Conservation (phyloP, 306 rosid genomes). For the Glycine soja region DNA sequence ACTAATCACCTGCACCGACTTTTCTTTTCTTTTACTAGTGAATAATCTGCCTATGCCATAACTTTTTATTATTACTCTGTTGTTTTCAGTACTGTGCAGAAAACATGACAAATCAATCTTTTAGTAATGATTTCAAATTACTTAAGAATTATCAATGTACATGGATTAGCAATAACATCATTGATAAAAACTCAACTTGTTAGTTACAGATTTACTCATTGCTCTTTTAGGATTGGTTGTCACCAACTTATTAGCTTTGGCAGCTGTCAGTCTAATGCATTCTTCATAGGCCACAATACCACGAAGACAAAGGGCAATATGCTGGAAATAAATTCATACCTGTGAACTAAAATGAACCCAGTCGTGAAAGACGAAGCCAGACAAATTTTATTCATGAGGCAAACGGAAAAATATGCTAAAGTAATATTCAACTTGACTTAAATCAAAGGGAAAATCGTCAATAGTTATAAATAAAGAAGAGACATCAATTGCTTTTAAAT, state of each 20-base stretch:
- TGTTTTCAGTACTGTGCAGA: slow-evolving; percentile 1
- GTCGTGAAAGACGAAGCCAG: neutral
- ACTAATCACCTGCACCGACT: too few relatives aligned
- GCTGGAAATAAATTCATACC: slow-evolving; percentile 2
- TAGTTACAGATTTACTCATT: neutral
- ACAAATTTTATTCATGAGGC: slow-evolving; percentile 17
- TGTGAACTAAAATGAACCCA: slow-evolving; percentile 4
- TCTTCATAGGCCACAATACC: neutral
- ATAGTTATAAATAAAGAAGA: neutral
- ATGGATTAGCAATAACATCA: neutral
- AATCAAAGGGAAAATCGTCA: neutral
- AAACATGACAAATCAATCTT: slow-evolving; percentile 8
- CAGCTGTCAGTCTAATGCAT: slow-evolving; percentile 19
- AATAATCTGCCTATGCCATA: too few relatives aligned
- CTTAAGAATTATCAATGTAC: slow-evolving; percentile 14
- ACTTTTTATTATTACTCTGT: neutral
- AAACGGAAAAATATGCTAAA: neutral
- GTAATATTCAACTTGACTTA: neutral
- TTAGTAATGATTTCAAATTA: slow-evolving; percentile 12
- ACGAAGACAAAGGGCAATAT: neutral
- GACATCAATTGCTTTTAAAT: neutral
- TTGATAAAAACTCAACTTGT: slow-evolving; percentile 4
- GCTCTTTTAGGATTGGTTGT: neutral
- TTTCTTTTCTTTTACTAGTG: too few relatives aligned
- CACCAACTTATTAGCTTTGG: slow-evolving; percentile 24